phyloP scores from a whole-genome alignment of 345 rosid species.

The Rhodamnia rubescens region DNA sequence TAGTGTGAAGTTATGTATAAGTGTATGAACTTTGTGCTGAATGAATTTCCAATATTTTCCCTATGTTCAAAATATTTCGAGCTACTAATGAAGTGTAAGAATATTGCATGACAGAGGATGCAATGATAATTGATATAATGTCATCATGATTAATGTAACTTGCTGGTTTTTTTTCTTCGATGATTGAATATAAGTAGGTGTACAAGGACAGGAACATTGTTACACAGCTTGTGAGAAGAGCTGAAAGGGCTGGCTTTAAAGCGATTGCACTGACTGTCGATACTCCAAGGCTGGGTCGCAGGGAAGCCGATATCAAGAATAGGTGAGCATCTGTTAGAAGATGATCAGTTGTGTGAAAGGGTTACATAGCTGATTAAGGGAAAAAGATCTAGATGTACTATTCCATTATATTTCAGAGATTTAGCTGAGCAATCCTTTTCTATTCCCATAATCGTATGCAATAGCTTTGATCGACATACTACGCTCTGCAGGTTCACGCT shows the following conservation, averaged over 20 bases:
- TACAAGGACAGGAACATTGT: constrained; percentile 74
- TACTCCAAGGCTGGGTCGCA: constrained; percentile 89
- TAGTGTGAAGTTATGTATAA: neutral
- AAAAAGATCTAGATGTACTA: neutral
- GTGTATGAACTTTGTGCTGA: neutral
- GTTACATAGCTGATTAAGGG: neutral
- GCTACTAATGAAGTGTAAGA: neutral
- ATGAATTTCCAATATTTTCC: neutral
- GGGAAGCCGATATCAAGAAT: constrained; percentile 95
- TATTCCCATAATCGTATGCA: neutral
- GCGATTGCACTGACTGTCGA: constrained; percentile 96
- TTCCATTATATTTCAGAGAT: neutral
- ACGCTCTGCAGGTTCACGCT: constrained; percentile 43
- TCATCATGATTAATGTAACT: neutral
- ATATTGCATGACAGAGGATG: neutral
- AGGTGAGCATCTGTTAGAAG: constrained; percentile 23
- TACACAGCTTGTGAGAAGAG: constrained; percentile 76
- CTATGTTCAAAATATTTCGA: neutral
- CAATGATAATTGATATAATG: neutral
- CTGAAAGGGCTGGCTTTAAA: constrained; percentile 89
- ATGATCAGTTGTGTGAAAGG: neutral
- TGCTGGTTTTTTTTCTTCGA: neutral
- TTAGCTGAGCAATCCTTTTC: neutral
- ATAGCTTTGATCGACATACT: neutral
- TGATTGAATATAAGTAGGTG: constrained; percentile 32